Evolutionary conservation across 2,329 filamentous ascomycete species (phyloP).

Genomic region (Harringtonia aguacate): DNA sequence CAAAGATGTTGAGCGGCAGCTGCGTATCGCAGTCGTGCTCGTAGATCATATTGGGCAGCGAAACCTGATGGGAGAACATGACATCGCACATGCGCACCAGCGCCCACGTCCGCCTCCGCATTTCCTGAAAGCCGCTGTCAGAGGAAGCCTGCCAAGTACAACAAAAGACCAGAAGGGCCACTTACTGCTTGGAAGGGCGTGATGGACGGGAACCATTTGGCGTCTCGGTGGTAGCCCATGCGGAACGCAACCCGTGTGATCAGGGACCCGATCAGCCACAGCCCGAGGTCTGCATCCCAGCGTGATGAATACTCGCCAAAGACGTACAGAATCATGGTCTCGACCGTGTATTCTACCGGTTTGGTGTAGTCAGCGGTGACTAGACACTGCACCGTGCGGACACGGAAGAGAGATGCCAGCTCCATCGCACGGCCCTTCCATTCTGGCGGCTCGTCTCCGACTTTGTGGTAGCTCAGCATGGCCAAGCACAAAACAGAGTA

Average conservation of each 20-base stretch:
- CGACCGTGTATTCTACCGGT: constrained; percentile 63
- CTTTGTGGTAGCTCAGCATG: constrained; percentile 68
- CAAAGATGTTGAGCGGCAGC: constrained; percentile 67
- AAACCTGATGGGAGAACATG: constrained; percentile 65
- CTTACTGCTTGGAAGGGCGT: constrained; percentile 60
- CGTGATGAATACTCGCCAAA: constrained; percentile 65
- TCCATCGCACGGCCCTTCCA: constrained; percentile 58
- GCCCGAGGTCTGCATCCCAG: constrained; percentile 60
- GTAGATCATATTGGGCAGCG: constrained; percentile 58
- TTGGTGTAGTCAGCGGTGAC: constrained; percentile 68
- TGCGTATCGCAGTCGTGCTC: constrained; percentile 66
- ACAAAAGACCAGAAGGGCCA: constrained; percentile 7
- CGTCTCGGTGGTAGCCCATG: constrained; percentile 71
- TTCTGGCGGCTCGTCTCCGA: constrained; percentile 69
- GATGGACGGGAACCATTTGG: constrained; percentile 61
- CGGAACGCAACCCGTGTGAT: constrained; percentile 50
- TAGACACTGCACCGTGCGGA: constrained; percentile 68
- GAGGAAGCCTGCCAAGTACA: neutral
- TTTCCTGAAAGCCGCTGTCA: constrained; percentile 42
- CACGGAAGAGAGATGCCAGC: constrained; percentile 52
- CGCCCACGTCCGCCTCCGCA: constrained; percentile 58
- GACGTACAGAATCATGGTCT: constrained; percentile 65
- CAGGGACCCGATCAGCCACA: constrained; percentile 47
- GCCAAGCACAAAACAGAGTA: constrained; percentile 69
- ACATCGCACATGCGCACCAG: constrained; percentile 64